Conservation (phyloP, 441 rosid species). For the Rhodomyrtus psidioides region DNA sequence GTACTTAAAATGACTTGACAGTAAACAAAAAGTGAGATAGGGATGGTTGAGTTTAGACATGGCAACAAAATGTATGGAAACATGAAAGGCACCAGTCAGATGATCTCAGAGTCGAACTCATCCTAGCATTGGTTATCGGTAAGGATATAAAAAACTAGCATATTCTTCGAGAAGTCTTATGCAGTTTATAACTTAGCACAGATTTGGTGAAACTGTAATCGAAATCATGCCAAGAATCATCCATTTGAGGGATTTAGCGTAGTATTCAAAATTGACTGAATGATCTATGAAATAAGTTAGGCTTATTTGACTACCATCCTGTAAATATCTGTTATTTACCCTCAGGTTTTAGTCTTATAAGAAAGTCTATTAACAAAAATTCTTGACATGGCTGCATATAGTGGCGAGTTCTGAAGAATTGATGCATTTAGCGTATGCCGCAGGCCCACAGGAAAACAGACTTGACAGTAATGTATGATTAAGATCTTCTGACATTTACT, state of each 20-base stretch:
- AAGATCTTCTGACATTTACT: fast-evolving
- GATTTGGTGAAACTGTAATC: neutral
- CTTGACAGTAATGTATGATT: neutral
- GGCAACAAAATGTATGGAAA: neutral
- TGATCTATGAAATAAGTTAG: too few species aligned
- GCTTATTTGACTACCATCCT: neutral
- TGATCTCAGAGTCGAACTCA: neutral
- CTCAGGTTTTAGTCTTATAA: neutral
- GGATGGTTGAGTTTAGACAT: neutral
- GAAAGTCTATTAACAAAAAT: too few species aligned
- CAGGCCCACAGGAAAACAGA: neutral
- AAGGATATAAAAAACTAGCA: too few species aligned
- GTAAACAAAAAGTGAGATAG: fast-evolving
- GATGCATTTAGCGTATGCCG: neutral
- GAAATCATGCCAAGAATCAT: neutral
- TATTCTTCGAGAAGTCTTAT: neutral
- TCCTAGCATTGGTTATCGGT: too few species aligned
- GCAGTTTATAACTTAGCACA: fast-evolving
- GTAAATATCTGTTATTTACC: neutral
- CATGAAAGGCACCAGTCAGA: fast-evolving
- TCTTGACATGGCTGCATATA: neutral
- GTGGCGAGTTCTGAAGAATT: neutral
- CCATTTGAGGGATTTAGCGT: neutral
- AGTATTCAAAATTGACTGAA: too few species aligned
- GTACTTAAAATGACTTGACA: neutral